phyloP scores from a whole-genome alignment of 2,329 filamentous ascomycete species.

The Nemania sp. region DNA sequence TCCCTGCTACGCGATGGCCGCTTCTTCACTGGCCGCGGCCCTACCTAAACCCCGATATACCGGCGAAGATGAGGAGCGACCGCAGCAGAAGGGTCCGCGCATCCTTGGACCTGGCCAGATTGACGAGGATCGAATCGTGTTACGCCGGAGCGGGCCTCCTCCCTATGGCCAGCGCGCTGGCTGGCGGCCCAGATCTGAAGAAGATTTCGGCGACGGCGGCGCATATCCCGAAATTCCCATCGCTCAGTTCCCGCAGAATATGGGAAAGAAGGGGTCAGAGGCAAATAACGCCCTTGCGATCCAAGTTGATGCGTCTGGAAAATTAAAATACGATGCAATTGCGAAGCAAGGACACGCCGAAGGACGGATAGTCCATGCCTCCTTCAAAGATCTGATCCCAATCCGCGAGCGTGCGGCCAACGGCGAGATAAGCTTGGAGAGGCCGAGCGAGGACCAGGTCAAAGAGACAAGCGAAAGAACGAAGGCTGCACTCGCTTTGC shows the following conservation, averaged over 20 bases:
- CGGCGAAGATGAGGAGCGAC: conserved; percentile 81
- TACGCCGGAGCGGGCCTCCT: conserved; percentile 80
- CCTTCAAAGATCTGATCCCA: conserved; percentile 95
- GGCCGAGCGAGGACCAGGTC: conserved; percentile 84
- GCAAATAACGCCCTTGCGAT: conserved; percentile 88
- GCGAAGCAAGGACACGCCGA: conserved; percentile 86
- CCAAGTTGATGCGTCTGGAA: conserved; percentile 87
- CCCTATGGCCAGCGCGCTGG: conserved; percentile 83
- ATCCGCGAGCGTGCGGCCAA: conserved; percentile 90
- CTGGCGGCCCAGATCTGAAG: conserved; percentile 86
- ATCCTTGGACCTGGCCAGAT: conserved; percentile 79
- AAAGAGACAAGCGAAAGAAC: conserved; percentile 84
- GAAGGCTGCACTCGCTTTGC: conserved; percentile 77
- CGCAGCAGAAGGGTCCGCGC: conserved; percentile 76
- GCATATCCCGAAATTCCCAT: conserved; percentile 93
- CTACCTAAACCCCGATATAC: conserved; percentile 90
- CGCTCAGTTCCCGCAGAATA: conserved; percentile 93
- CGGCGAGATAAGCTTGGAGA: conserved; percentile 84
- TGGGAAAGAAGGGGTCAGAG: conserved; percentile 77
- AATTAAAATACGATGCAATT: conserved; percentile 95
- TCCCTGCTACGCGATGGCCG: conserved; percentile 55
- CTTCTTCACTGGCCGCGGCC: conserved; percentile 76
- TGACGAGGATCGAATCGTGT: conserved; percentile 82
- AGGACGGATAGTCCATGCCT: conserved; percentile 84
- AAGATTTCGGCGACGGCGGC: conserved; percentile 95